Evolutionary conservation across 345 rosid genomes (phyloP), one percentile per base, ranked within the genome.

Genomic region (Moricandia moricandioides): DNA sequence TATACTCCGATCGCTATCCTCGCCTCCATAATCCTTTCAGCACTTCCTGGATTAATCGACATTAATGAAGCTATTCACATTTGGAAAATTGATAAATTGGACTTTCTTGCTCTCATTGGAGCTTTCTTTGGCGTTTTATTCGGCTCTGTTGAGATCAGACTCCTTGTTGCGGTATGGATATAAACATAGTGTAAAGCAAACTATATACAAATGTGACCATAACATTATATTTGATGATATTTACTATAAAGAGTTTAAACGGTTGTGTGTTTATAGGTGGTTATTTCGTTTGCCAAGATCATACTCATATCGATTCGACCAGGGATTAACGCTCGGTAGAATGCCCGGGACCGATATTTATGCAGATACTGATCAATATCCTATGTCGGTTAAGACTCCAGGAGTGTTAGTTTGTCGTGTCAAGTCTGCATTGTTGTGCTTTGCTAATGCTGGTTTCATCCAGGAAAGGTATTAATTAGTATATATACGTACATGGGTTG

Each of bases 81-180:
- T 57, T 93, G 98, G 98, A 93, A 83, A 78, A 59, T 89, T 14
- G 97, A 93, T 8, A 91, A 91, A 78, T 82, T 93, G 0, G 98
- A 91, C 52, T 93, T 93, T 81, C 93, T 93, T 9, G 86, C 91
- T 43, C 91, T 96, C 80, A 63, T 80, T 56, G 97, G 96, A 61
- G 97, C 98, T 56, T 93, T 91, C 78, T 35, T 87, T 26, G 98
- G 97, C 16, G 91, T 91, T 4, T 56, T 93, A 35, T 91, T 93
- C 24, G 89, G 74, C 5, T 91, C 98, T 0, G 98, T 89, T 4
- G 97, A 93, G 80, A 87, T 93, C 1, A 93, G 98, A 11, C 97
- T 93, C 9, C 88, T 91, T 3, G 74, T 83, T 7, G 92, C 96
- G 83, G 98, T 93, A 88, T 2, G 24, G 24, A 39, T 4, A 29